phyloP scores from a whole-genome alignment of 805 yeast genomes.

The Candida nanaspora region DNA sequence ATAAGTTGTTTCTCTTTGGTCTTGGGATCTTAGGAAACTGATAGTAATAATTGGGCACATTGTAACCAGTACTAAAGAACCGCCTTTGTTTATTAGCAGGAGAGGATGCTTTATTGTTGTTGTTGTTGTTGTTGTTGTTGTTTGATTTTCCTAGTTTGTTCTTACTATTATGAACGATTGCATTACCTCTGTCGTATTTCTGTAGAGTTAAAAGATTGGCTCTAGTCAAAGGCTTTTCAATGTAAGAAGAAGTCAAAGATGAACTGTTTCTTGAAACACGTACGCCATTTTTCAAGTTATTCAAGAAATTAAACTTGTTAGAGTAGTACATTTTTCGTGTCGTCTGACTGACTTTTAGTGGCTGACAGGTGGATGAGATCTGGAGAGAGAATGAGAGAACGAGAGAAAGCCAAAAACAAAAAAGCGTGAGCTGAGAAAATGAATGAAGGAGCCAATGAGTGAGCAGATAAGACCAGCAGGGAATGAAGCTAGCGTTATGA shows the following conservation, averaged over 20 bases:
- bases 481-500: no score
- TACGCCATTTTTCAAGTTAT: not conserved
- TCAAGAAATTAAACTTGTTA: not conserved
- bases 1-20: constrained; percentile 46
- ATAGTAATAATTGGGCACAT: constrained; percentile 19
- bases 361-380: no score
- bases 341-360: no score
- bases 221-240: constrained; percentile 16
- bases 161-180: not conserved
- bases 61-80: not conserved
- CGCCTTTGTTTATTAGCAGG: constrained; percentile 5
- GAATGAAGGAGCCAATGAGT: no score
- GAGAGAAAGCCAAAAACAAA: no score
- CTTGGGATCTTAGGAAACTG: constrained; percentile 49
- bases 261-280: not conserved
- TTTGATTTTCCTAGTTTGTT: not conserved
- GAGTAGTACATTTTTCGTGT: not conserved
- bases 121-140: constrained; percentile 7
- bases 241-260: constrained; percentile 25
- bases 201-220: constrained; percentile 14
- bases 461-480: no score
- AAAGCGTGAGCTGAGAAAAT: no score
- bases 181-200: not conserved
- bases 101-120: no score
- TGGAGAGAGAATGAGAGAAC: no score